phyloP scores from a whole-genome alignment of 2,329 filamentous ascomycete genomes.

The Cyphellophora attinorum region DNA sequence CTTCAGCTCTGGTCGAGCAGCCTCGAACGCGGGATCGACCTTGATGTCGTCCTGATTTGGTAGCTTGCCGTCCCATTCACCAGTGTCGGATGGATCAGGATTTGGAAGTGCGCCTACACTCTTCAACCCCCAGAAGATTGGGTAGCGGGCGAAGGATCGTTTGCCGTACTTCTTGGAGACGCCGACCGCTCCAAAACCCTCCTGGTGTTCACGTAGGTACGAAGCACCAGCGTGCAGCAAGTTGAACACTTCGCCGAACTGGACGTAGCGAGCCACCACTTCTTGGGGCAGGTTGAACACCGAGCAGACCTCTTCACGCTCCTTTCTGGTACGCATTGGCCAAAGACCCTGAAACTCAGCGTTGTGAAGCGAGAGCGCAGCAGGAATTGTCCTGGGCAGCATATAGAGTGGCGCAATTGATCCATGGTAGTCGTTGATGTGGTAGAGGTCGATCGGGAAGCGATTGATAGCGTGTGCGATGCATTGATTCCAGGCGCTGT shows the following conservation, averaged over 20 bases:
- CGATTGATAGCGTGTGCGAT: constrained; percentile 54
- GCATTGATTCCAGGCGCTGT: constrained; percentile 62
- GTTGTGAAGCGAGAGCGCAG: constrained; percentile 57
- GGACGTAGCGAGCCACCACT: constrained; percentile 51
- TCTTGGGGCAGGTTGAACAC: constrained; percentile 54
- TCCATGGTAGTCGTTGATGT: constrained; percentile 59
- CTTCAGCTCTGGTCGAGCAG: constrained; percentile 42
- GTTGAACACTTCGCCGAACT: constrained; percentile 62
- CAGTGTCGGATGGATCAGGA: constrained; percentile 56
- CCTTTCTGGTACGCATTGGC: constrained; percentile 54
- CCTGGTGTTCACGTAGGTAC: constrained; percentile 57
- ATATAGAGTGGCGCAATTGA: constrained; percentile 55
- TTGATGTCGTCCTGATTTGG: constrained; percentile 39
- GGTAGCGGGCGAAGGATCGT: constrained; percentile 56
- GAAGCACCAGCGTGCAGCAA: constrained; percentile 57
- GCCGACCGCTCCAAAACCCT: constrained; percentile 58
- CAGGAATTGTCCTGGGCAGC: constrained; percentile 52
- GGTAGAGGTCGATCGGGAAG: constrained; percentile 55
- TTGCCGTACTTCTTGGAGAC: constrained; percentile 61
- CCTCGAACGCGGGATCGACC: constrained; percentile 48
- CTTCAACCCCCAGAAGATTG: constrained; percentile 59
- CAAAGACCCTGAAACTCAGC: constrained; percentile 61
- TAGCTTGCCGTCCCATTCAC: constrained; percentile 48
- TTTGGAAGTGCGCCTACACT: constrained; percentile 56
- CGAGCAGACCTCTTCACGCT: constrained; percentile 53